Base-by-base conservation (phyloP, 2,329 filamentous ascomycete genomes). In the Phyllosticta citriasiana region DNA sequence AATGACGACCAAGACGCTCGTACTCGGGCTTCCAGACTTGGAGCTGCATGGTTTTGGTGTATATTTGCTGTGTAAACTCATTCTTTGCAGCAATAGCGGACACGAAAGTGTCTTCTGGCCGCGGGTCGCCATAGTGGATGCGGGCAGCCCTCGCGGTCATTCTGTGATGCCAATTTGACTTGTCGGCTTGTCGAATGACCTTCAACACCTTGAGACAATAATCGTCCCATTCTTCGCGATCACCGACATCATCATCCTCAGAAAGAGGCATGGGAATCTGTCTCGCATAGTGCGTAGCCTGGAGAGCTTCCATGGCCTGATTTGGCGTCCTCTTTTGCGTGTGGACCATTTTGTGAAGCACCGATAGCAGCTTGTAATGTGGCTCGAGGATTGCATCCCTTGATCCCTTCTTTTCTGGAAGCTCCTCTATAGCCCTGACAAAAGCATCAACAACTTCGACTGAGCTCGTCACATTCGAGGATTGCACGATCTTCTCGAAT, bases 1-100 rank as follows among this genome's bases (percentile, higher is more conserved):
- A 94, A 72, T 97, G 92, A 19, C 92, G 84, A 0, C 92, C 92
- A 0, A 91, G 80, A 24, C 87, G 80, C 71, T 97, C 92, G 55
- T 89, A 86, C 66, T 96, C 92, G 47, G 92, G 94, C 67, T 92
- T 93, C 92, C 92, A 97, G 3, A 97, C 91, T 69, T 95, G 93
- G 72, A 96, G 86, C 1, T 89, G 87, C 87, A 96, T 96, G 0
- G 91, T 96, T 76, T 96, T 96, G 50, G 92, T 96, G 66, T 96
- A 93, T 59, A 96, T 87, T 52, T 96, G 88, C 59, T 84, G 82
- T 57, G 91, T 92, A 14, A 95, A 83, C 60, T 93, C 89, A 69
- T 87, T 83, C 66, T 91, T 92, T 24, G 88, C 87, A 33, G 82
- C 83, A 14, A 81, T 73, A 4, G 81, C 80, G 10, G 81, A 78